Evolutionary conservation across 2,329 filamentous ascomycete genomes (phyloP).

Genomic region (Chrysosporium keratinophilum): DNA sequence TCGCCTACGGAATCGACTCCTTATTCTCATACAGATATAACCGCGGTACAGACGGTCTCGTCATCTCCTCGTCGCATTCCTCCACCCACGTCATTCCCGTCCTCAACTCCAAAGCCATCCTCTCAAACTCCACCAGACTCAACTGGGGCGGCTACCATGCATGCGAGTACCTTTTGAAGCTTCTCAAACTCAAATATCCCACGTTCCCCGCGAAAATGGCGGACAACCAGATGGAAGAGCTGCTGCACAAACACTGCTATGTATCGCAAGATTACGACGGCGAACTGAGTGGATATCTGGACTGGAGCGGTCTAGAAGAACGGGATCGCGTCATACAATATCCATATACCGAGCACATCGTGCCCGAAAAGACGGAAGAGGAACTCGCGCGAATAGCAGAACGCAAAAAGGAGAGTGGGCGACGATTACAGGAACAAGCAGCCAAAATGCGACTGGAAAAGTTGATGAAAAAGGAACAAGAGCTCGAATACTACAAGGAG

Average conservation of each 20-base stretch:
- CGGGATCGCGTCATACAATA: constrained; percentile 84
- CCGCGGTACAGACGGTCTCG: constrained; percentile 71
- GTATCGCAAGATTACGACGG: constrained; percentile 71
- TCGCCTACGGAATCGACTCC: constrained; percentile 91
- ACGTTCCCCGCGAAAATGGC: constrained; percentile 78
- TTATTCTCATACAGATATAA: constrained; percentile 95
- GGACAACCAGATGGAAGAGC: constrained; percentile 72
- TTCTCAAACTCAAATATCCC: constrained; percentile 85
- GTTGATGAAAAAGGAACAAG: constrained; percentile 87
- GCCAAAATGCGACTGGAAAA: constrained; percentile 96
- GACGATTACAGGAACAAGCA: constrained; percentile 85
- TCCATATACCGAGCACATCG: constrained; percentile 81
- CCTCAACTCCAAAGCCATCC: constrained; percentile 69
- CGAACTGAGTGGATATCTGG: constrained; percentile 66
- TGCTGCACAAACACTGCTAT: constrained; percentile 83
- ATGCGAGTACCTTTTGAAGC: constrained; percentile 81
- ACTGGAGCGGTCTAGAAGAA: constrained; percentile 87
- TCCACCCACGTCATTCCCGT: constrained; percentile 94
- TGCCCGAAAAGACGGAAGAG: constrained; percentile 86
- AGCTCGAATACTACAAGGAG: constrained; percentile 85
- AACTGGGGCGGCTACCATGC: constrained; percentile 93
- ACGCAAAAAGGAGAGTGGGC: constrained; percentile 86
- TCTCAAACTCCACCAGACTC: constrained; percentile 74
- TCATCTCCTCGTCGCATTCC: constrained; percentile 85
- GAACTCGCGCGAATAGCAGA: constrained; percentile 84